phyloP scores from a whole-genome alignment of 2,329 filamentous ascomycete genomes.

The Dactylellina sp. region DNA sequence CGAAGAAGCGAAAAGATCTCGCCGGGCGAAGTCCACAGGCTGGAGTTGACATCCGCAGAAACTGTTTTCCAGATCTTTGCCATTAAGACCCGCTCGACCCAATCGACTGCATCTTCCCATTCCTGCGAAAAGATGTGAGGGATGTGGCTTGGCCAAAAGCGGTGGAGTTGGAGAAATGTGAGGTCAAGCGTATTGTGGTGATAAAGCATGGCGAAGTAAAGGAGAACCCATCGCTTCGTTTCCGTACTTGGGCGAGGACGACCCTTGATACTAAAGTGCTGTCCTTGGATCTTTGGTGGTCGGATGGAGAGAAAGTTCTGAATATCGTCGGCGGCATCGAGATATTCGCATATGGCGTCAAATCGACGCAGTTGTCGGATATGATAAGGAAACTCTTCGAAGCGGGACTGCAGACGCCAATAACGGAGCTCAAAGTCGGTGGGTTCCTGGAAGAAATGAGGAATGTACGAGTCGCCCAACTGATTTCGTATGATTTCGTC shows the following conservation, averaged over 20 bases:
- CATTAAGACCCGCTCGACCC: constrained; percentile 51
- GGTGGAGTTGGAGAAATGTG: constrained; percentile 34
- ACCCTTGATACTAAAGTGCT: constrained; percentile 51
- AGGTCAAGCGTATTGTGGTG: constrained; percentile 52
- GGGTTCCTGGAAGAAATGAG: constrained; percentile 45
- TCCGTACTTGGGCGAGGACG: constrained; percentile 23
- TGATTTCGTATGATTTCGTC: constrained; percentile 43
- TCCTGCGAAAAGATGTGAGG: constrained; percentile 35
- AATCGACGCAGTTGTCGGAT: constrained; percentile 46
- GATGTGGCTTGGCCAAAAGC: constrained; percentile 36
- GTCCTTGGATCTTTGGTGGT: constrained; percentile 35
- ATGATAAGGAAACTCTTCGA: constrained; percentile 41
- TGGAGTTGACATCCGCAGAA: constrained; percentile 34
- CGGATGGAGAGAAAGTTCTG: constrained; percentile 28
- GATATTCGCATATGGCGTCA: constrained; percentile 33
- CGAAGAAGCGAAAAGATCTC: constrained; percentile 49
- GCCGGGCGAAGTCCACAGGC: constrained; percentile 38
- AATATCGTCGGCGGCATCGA: constrained; percentile 46
- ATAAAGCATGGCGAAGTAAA: constrained; percentile 49
- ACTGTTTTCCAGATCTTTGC: constrained; percentile 50
- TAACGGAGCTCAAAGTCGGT: constrained; percentile 32
- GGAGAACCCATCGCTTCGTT: constrained; percentile 45
- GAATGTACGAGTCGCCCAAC: constrained; percentile 37
- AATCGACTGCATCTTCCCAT: constrained; percentile 49
- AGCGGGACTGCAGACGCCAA: constrained; percentile 26